Base-by-base conservation (phyloP, 768 basidiomycete species). In the Pleurotus citrinopileatus region DNA sequence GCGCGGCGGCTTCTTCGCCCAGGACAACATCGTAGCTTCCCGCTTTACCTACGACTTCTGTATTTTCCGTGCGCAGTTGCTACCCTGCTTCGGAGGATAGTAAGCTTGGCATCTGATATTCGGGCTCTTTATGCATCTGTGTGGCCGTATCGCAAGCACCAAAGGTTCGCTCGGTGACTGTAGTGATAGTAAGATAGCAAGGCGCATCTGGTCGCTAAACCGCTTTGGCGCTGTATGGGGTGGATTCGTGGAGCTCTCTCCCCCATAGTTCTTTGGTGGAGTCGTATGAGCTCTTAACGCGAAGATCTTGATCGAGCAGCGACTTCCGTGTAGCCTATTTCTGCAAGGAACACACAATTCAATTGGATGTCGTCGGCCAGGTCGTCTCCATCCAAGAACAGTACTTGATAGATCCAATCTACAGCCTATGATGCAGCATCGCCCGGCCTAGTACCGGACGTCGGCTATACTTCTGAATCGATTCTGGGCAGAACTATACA, bases 301-400 rank as follows among this genome's bases (percentile, higher is more conserved):
- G 7, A 40, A 19, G 10, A 12, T 19, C 17, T 17, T 47, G 45
- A 32, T 47, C 45, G 29, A 32, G 45, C 9, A 45, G n/a, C 43
- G 25, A 10, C 48, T n/a, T n/a, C 15, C 19, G 12, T 13, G 25
- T 5, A 44, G 48, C 19, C 48, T 34, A 37, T 50, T 44, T 50
- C 48, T 34, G 9, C 32, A 36, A 47, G 45, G 45, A 15, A 44
- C 42, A n/a, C 27, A 27, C 34, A 51, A 51, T 51, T 38, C 48
- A 51, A 36, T 47, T 32, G 22, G 15, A 47, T 13, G 3, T 15
- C 22, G n/a, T n/a, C n/a, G n/a, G n/a, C n/a, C n/a, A n/a, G n/a
- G n/a, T 17, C 10, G 26, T n/a, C 45, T 15, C 28, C 45, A 47
- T 15, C 45, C 25, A 25, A 23, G 25, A 22, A 47, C 12, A 15